Conservation (phyloP, 805 yeast species). For the Spathaspora arborariae region DNA sequence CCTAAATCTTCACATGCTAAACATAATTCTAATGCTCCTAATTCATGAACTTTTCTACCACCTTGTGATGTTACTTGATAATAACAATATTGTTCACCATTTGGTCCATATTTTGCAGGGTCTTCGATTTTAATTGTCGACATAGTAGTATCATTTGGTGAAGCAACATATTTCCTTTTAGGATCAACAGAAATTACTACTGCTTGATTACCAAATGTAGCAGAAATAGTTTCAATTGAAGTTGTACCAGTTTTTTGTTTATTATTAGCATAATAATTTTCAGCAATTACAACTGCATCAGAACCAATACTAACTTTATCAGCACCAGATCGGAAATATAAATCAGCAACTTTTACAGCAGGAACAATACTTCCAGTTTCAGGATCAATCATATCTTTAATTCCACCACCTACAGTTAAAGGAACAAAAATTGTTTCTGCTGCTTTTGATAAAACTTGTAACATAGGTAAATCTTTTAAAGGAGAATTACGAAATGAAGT, state of each 20-base stretch:
- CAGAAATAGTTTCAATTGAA: conserved; percentile 91
- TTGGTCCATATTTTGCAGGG: conserved; percentile 62
- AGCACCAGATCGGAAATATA: conserved; percentile 95
- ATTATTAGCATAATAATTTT: conserved; percentile 62
- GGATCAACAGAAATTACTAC: conserved; percentile 99
- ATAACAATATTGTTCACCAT: conserved; percentile 86
- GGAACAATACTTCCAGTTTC: conserved; percentile 68
- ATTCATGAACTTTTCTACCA: conserved; percentile 80
- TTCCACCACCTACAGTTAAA: conserved; percentile 97
- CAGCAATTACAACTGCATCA: conserved; percentile 93
- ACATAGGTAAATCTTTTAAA: conserved; percentile 89
- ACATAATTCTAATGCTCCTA: conserved; percentile 89
- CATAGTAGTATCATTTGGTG: conserved; percentile 59
- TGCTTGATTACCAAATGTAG: conserved; percentile 93
- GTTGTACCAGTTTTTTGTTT: conserved; percentile 63
- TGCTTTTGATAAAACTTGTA: conserved; percentile 76
- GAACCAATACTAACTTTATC: conserved; percentile 98
- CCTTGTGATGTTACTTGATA: conserved; percentile 96
- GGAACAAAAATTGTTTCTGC: conserved; percentile 95
- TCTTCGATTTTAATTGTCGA: conserved; percentile 56
- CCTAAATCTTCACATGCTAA: conserved; percentile 89
- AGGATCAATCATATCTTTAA: conserved; percentile 84
- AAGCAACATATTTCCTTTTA: conserved; percentile 70
- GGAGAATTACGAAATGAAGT: conserved; percentile 97
- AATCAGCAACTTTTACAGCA: conserved; percentile 85